Conservation (phyloP, 2,329 filamentous ascomycete species). For the Aciculosporium take region DNA sequence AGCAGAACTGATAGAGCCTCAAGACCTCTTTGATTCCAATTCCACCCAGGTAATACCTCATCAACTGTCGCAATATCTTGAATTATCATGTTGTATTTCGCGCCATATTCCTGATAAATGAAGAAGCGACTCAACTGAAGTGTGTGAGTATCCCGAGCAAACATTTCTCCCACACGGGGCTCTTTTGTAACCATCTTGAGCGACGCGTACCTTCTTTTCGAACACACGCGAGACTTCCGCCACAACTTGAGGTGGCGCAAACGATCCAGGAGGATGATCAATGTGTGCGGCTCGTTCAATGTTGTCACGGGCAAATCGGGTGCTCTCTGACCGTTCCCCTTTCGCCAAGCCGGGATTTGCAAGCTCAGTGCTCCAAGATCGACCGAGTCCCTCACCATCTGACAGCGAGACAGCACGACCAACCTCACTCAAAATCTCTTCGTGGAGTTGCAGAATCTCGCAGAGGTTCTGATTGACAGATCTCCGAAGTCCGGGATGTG, state of each 20-base stretch:
- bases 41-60: conserved; percentile 57
- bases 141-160: conserved; percentile 1
- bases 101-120: conserved; percentile 81
- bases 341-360: not conserved
- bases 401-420: conserved; percentile 57
- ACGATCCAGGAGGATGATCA: conserved; percentile 18
- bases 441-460: conserved; percentile 70
- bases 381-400: conserved; percentile 37
- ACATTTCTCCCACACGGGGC: not conserved
- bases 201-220: conserved; percentile 35
- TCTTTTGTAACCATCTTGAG: not conserved
- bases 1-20: conserved; percentile 69
- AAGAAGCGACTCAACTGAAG: conserved; percentile 61
- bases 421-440: conserved; percentile 63
- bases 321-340: not conserved
- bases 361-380: conserved; percentile 32
- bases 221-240: conserved; percentile 49
- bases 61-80: conserved; percentile 60
- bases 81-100: conserved; percentile 76
- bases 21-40: conserved; percentile 68
- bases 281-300: conserved; percentile 24
- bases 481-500: conserved; percentile 49
- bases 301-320: conserved; percentile 13
- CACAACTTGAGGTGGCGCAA: conserved; percentile 43
- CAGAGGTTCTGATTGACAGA: conserved; percentile 69